A percentile compares a stretch with the other conserved stretches of the same genome.
Conservation (phyloP, 371 early-diverging fungal genomes). For the Smittium mucronatum region DNA sequence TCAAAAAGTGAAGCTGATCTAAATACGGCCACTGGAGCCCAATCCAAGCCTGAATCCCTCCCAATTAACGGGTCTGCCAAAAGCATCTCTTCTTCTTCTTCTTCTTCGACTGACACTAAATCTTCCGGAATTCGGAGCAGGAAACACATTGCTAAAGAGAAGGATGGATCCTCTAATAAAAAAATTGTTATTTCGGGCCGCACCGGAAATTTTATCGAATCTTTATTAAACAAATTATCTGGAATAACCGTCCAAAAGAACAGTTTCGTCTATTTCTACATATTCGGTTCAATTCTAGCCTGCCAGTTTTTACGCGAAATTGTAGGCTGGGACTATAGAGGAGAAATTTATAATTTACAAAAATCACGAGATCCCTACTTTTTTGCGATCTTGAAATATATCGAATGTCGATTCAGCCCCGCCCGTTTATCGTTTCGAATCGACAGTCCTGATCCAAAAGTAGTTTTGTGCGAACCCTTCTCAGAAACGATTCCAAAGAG, state of each 20-base stretch:
- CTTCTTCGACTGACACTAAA: background rate
- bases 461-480: constrained; percentile 3
- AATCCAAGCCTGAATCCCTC: background rate
- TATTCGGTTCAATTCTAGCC: constrained; percentile 33
- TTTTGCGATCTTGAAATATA: background rate
- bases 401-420: constrained; percentile 9
- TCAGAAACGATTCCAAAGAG: background rate
- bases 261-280: constrained; percentile 56
- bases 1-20: background rate
- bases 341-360: background rate
- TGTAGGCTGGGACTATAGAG: constrained; percentile 9
- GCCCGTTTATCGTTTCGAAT: background rate
- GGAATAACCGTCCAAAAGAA: constrained; percentile 44
- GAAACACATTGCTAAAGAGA: background rate
- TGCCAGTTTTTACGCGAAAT: constrained; percentile 15
- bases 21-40: background rate
- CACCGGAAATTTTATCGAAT: no score
- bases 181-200: background rate
- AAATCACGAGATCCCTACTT: background rate
- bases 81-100: no score
- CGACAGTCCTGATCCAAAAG: background rate
- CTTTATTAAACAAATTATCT: constrained; percentile 4
- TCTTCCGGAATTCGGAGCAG: background rate
- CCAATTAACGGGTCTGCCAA: no score
- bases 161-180: background rate